Evolutionary conservation across 2,329 filamentous ascomycete genomes (phyloP), one percentile per base, ranked within the genome.

Genomic region (Byssoonygena ceratinophila): DNA sequence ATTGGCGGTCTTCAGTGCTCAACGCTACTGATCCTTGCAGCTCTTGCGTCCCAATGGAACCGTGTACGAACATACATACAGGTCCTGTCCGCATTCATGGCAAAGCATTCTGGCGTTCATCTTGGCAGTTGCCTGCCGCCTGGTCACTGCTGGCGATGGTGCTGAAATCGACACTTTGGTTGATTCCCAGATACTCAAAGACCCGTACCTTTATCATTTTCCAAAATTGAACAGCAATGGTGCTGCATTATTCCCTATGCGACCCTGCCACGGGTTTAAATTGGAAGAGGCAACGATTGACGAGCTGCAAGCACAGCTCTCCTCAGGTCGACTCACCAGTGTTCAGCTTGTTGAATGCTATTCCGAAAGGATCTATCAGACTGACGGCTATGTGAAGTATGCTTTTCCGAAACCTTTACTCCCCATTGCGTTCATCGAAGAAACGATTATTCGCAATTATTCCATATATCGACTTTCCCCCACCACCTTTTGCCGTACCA

Each of bases 221-320:
- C 70, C 70, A 11, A 48, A 63, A 12, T 55, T 69, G 46, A 64
- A 63, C 43, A 61, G 64, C 58, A 59, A 61, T 50, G 64, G 64
- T 2, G 23, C 40, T 25, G 27, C 40, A 7, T 57, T 76, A 29
- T 86, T 87, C 60, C 77, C 80, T 1, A 84, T 86, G 82, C 73
- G 71, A 0, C 64, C 63, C 11, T 88, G 84, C 64, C 67, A 76
- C 52, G 76, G 75, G 8, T 74, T 85, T 58, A 68, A 71, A 45
- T 70, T 87, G 14, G 81, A 85, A 65, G 84, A 87, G 63, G 82
- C 82, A 14, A 82, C 78, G 5, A 83, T 87, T 56, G 81, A 85
- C 57, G 68, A 83, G 55, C 75, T 89, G 60, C 83, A 86, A 60
- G 61, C 66, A 3, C 76, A 76, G 27, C 74, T 87, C 73, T 59